Base-by-base conservation (phyloP, 2,329 filamentous ascomycete genomes). In the Aphanoascus verrucosus region DNA sequence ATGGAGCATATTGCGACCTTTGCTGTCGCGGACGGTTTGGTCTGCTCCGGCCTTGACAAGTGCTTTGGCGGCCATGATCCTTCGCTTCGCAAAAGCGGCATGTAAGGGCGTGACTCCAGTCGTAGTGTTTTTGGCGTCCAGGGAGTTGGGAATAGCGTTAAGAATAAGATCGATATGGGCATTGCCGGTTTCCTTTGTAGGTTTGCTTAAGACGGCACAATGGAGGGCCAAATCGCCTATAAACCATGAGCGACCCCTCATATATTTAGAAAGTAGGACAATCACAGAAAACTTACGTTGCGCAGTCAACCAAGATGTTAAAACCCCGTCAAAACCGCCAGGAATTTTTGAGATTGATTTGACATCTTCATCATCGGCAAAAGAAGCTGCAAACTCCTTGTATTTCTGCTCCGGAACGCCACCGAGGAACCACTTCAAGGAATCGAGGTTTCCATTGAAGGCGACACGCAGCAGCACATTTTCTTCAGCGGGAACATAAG, bases 401-500 rank as follows among this genome's bases (percentile, higher is more conserved):
- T 93, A 93, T 52, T 79, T 74, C 28, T 81, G 75, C 59, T 80
- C 69, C 0, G 88, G 86, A 0, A 80, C 77, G 56, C 87, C 84
- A 54, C 84, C 82, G 53, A 88, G 67, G 65, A 91, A 87, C 80
- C 86, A 94, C 62, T 93, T 82, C 0, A 88, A 79, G 15, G 77
- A 77, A 38, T 84, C 78, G n/a, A 91, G 64, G 17, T 74, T 84
- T 2, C 81, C 68, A n/a, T 59, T 50, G 3, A 60, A 47, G 1
- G 66, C 65, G 23, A 67, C 62, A 6, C 59, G 52, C 17, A 72
- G 59, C 14, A 73, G 61, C 1, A 69, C 66, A 15, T 55, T 35
- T 17, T 23, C 48, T 7, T 42, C 31, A 17, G 17, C 31, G 4
- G 38, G 41, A 2, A 20, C 31, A 17, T 20, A 5, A 5, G 28